phyloP scores from a whole-genome alignment of 2,329 filamentous ascomycete genomes.

The Juglanconis sp. region DNA sequence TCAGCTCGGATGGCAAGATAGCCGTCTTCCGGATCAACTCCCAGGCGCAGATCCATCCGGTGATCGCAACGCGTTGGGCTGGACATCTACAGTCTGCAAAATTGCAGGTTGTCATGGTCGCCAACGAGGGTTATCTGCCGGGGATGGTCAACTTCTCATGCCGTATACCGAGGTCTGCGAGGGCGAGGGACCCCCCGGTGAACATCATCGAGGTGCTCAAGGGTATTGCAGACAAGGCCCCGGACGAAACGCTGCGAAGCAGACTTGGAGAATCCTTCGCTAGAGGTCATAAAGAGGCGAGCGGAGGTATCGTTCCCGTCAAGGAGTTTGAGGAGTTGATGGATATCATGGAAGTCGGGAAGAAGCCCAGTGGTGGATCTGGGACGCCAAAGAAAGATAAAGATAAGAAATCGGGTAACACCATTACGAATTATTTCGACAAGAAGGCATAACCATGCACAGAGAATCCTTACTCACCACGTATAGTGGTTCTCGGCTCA shows the following conservation, averaged over 20 bases:
- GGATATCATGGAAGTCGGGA: conserved; percentile 54
- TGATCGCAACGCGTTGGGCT: conserved; percentile 67
- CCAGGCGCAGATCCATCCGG: conserved; percentile 60
- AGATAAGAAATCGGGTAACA: conserved; percentile 48
- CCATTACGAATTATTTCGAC: conserved; percentile 52
- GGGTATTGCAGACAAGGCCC: conserved; percentile 43
- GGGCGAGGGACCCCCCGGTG: conserved; percentile 51
- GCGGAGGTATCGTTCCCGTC: conserved; percentile 59
- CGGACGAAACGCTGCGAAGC: conserved; percentile 36
- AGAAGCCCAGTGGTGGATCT: conserved; percentile 39
- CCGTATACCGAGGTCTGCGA: conserved; percentile 55
- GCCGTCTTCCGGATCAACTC: conserved; percentile 62
- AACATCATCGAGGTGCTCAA: conserved; percentile 61
- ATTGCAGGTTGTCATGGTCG: conserved; percentile 62
- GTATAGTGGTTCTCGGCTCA: not conserved
- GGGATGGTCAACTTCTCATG: conserved; percentile 67
- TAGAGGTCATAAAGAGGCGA: conserved; percentile 64
- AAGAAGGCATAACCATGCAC: conserved; percentile 28
- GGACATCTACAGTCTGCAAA: conserved; percentile 55
- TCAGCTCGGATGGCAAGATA: conserved; percentile 59
- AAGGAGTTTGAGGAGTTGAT: conserved; percentile 65
- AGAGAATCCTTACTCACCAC: not conserved
- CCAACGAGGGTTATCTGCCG: conserved; percentile 63
- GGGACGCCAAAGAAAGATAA: conserved; percentile 25
- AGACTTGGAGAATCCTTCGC: conserved; percentile 63